phyloP scores from a whole-genome alignment of 129 eudicot species.

The carrot (Daucus carota) region DH1_v3.0 NC_030382.2:34496501-34497000 shows the following conservation, averaged over 20 bases:
- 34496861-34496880: neutral
- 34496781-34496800: neutral
- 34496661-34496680: neutral
- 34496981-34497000: neutral
- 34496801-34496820: neutral
- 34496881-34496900: neutral
- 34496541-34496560: too few relatives aligned
- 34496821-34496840: neutral
- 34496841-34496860: neutral
- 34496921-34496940: neutral
- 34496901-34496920: neutral
- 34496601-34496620: too few relatives aligned
- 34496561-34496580: neutral
- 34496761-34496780: neutral
- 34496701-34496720: neutral
- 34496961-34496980: neutral
- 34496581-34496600: too few relatives aligned
- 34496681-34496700: neutral
- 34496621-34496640: too few relatives aligned
- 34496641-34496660: neutral
- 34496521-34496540: too few relatives aligned
- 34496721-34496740: neutral
- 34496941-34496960: neutral
- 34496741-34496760: neutral
- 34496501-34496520: neutral